Base-by-base conservation (phyloP, 345 rosid genomes). In the Conringia planisiliqua region DNA sequence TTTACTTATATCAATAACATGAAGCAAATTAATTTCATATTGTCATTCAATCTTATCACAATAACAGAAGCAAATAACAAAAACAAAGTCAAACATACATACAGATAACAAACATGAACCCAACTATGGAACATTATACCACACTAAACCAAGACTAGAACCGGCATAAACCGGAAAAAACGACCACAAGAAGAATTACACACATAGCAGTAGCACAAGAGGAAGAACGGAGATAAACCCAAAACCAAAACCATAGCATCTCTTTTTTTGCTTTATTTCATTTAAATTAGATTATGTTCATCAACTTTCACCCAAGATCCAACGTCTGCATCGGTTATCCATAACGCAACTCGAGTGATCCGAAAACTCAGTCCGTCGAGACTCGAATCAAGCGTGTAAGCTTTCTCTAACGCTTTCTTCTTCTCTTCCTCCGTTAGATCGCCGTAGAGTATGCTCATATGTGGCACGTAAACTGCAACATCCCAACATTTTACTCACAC, bases 401-500 rank as follows among this genome's bases (percentile, higher is more conserved):
- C 86, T 80, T 83, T 85, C 55, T 85, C 94, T 73, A 82, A 76
- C 40, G 90, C 94, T 65, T 72, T 79, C 68, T 83, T 86, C 90
- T 90, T 92, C 80, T 84, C 89, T 16, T 85, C 87, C 10, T 86
- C 89, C 0, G 87, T 78, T 32, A 88, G 80, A 82, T 90, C 88
- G 1, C 81, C 89, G 17, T 92, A 92, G 5, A 92, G 83, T 59
- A 90, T 80, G 84, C 97, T 90, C 62, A 86, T 65, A 80, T 88
- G 96, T 6, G 96, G 97, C 96, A 92, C 85, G 77, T 88, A 90
- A 44, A 89, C 96, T 89, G 83, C 82, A 71, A 73, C 10, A 58
- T 26, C 8, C 4, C 47, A 48, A 62, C 46, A 42, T 72, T 14
- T 62, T 13, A 51, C 35, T 35, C 24, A 13, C 47, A 24, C 24